Base-by-base conservation (phyloP, 2,329 filamentous ascomycete species). In the Nothomitra cinnamomea region DNA sequence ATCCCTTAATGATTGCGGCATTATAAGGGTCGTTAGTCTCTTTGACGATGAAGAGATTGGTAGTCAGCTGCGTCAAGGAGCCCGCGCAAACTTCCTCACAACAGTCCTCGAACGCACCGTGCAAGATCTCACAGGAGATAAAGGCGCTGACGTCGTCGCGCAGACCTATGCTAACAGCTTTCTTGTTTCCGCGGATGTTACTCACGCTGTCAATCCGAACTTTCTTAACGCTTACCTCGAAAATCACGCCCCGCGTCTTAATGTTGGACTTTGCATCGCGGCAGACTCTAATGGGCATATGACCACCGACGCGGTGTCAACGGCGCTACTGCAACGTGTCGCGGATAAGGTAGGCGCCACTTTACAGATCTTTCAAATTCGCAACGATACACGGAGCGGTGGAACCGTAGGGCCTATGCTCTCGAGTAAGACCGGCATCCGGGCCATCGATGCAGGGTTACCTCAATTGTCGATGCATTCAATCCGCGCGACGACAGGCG, bases 31-130 rank as follows among this genome's bases (percentile, higher is more conserved):
- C 54, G 86, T 92, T 36, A 88, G 84, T n/a, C 82, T 95, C 61
- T 96, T 96, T 63, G 92, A 96, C 64, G 85, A 95, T 62, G 92
- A 98, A 67, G 92, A 98, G 67, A 94, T 98, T 57, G 92, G 92
- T 56, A 94, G 85, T 24, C 74, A 87, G 7, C 79, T 95, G 51
- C 85, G 90, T 54, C 90, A 96, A 70, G 92, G 92, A 56, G 92
- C 92, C 4, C 77, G 78, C 53, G 82, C 86, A 54, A 96, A 95
- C 72, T 94, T 95, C 72, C 76, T 96, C 55, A 84, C 87, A 41
- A 75, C 77, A 38, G 78, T 83, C 22, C 77, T 96, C 55, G 86
- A 94, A 69, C 85, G 90, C 57, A 80, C 88, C 54, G 78, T 87
- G 53, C 87, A 94, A 65, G 73, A 75, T 19, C 78, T 83, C 57